Conservation (phyloP, 2,329 filamentous ascomycete species). For the Penicillium nordicum region DNA sequence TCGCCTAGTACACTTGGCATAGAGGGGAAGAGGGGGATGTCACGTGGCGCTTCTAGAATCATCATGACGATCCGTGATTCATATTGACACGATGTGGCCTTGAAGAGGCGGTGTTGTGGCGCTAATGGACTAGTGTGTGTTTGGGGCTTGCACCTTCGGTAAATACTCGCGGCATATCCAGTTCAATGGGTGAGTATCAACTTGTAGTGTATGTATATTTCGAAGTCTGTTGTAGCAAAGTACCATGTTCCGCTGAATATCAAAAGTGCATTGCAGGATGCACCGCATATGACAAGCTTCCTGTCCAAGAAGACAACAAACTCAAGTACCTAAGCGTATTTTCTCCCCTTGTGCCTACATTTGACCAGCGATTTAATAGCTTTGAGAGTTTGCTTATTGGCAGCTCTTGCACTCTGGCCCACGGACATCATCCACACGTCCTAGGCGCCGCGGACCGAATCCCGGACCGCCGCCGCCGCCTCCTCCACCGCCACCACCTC, state of each 20-base stretch:
- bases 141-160: background rate
- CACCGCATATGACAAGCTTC: background rate
- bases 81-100: conserved; percentile 10
- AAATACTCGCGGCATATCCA: background rate
- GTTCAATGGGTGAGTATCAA: background rate
- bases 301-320: background rate
- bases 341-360: background rate
- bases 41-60: conserved; percentile 18
- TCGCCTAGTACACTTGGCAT: background rate
- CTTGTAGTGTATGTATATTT: background rate
- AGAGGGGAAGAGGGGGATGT: conserved; percentile 7
- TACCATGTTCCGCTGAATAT: background rate
- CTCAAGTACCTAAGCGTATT: background rate
- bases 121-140: background rate
- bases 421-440: conserved; percentile 48
- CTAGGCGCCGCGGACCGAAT: conserved; percentile 39
- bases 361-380: too few relatives aligned
- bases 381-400: conserved; percentile 19
- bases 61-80: conserved; percentile 13
- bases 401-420: conserved; percentile 49
- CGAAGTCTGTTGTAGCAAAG: background rate
- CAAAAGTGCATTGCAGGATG: background rate
- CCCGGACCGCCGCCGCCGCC: conserved; percentile 30
- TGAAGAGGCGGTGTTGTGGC: conserved; percentile 4
- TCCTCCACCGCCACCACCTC: conserved; percentile 25